phyloP scores from a whole-genome alignment of 441 rosid genomes.

The Erodium texanum region DNA sequence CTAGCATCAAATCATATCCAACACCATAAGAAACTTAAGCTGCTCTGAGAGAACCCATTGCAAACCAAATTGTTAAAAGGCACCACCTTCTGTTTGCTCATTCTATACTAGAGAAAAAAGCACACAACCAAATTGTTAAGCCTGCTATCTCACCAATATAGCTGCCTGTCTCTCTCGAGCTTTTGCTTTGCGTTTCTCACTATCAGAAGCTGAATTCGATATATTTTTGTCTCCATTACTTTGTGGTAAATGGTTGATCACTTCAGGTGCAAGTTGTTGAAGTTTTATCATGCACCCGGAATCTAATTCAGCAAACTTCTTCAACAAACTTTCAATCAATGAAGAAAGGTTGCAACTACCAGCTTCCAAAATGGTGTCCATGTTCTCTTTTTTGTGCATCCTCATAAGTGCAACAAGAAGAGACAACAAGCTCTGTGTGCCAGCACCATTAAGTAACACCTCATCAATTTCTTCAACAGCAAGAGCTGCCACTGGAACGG shows the following conservation, averaged over 20 bases:
- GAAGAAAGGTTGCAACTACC: conserved; percentile 62
- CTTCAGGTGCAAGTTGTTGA: conserved; percentile 73
- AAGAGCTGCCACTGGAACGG: conserved; percentile 43
- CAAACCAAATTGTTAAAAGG: not conserved
- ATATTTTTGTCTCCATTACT: conserved; percentile 25
- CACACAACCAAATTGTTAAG: not conserved
- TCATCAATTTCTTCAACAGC: conserved; percentile 57
- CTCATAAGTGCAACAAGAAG: conserved; percentile 80
- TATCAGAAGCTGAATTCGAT: conserved; percentile 40
- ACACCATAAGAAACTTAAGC: not conserved
- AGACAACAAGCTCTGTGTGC: conserved; percentile 62
- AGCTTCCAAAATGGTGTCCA: conserved; percentile 42
- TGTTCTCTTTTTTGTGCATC: conserved; percentile 48
- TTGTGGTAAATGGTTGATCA: conserved; percentile 42
- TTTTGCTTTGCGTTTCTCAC: conserved; percentile 76
- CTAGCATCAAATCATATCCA: not conserved
- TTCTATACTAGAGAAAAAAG: not conserved
- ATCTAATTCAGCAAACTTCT: conserved; percentile 69
- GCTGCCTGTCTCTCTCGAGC: conserved; percentile 97
- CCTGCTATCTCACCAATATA: conserved; percentile 53
- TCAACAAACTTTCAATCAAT: conserved; percentile 62
- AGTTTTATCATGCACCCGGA: conserved; percentile 51
- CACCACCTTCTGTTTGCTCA: not conserved
- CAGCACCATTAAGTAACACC: conserved; percentile 42
- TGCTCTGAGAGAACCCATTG: not conserved